These are phyloP conservation scores for Eucalyptus polyanthemos DNA, from an alignment of 345 rosid genomes.

Conservation along the genomic window DNA sequence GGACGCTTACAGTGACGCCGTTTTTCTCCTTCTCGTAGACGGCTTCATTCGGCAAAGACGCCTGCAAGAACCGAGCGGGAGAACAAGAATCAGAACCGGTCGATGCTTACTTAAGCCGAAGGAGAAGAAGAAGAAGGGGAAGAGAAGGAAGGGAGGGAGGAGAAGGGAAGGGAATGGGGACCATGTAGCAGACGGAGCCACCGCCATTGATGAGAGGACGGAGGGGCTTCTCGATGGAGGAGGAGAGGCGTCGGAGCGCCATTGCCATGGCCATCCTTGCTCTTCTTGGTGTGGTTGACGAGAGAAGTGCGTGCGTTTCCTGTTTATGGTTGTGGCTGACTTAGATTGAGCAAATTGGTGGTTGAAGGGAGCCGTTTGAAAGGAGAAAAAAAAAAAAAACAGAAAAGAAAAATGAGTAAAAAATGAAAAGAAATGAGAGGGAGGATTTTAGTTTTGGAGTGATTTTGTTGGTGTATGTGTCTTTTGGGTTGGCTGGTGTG, in stretches of 20 bases:
- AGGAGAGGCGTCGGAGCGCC: constrained; percentile 94
- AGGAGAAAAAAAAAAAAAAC: background rate
- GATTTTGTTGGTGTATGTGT: background rate
- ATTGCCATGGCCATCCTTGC: constrained; percentile 69
- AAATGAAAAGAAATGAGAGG: background rate
- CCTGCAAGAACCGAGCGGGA: constrained; percentile 23
- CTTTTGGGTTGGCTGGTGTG: background rate
- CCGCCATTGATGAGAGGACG: constrained; percentile 68
- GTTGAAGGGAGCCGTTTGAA: background rate
- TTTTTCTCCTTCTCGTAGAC: constrained; percentile 83
- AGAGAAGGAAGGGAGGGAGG: background rate
- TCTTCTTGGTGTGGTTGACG: background rate
- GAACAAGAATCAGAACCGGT: background rate
- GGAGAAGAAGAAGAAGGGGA: background rate
- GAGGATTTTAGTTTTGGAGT: background rate
- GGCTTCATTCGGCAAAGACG: constrained; percentile 90
- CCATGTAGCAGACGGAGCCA: constrained; percentile 51
- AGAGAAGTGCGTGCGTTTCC: background rate
- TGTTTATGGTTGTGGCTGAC: background rate
- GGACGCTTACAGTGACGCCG: constrained; percentile 48
- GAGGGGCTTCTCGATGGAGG: constrained; percentile 64
- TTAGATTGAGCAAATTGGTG: background rate
- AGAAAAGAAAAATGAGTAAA: background rate
- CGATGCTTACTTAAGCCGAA: background rate
- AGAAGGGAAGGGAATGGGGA: background rate